These are phyloP conservation scores for Sarocladium strictum DNA, from an alignment of 2,329 filamentous ascomycete species.

Conservation along the genomic window DNA sequence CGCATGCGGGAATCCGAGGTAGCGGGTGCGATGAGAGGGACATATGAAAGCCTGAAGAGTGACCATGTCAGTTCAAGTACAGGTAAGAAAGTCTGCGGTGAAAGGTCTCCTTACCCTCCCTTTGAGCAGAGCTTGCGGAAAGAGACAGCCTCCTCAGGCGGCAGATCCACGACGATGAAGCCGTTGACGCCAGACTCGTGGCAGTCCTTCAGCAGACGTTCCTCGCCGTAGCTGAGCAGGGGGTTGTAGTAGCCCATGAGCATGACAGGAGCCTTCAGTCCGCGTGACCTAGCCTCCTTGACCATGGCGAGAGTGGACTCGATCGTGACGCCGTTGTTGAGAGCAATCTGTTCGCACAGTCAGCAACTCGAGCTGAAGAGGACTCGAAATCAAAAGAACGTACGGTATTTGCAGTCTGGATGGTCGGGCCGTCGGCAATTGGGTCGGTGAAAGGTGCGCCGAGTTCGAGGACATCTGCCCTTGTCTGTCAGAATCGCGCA, in stretches of 20 bases:
- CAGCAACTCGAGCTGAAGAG: not conserved
- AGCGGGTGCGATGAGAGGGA: slow-evolving; percentile 91
- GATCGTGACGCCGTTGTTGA: slow-evolving; percentile 84
- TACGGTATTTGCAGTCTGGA: slow-evolving; percentile 84
- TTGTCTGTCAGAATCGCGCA: not conserved
- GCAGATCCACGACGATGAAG: slow-evolving; percentile 94
- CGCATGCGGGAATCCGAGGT: slow-evolving; percentile 93
- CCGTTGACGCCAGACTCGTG: slow-evolving; percentile 83
- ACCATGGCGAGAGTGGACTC: slow-evolving; percentile 76
- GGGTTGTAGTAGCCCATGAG: slow-evolving; percentile 99
- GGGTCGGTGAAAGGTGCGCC: slow-evolving; percentile 97
- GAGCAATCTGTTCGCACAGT: slow-evolving; percentile 48
- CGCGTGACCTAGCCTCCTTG: slow-evolving; percentile 68
- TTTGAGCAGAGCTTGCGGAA: slow-evolving; percentile 81
- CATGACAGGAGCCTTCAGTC: slow-evolving; percentile 75
- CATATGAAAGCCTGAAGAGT: slow-evolving; percentile 69
- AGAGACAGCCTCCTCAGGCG: slow-evolving; percentile 88
- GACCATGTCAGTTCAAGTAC: not conserved
- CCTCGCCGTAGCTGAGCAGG: slow-evolving; percentile 88
- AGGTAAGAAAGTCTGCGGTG: slow-evolving; percentile 14
- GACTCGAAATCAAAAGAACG: not conserved
- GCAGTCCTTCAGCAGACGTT: slow-evolving; percentile 78
- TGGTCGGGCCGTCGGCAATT: slow-evolving; percentile 94
- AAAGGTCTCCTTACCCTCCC: slow-evolving; percentile 51
- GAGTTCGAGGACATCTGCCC: slow-evolving; percentile 82